These are phyloP conservation scores for Pezicula radicicola DNA, from an alignment of 2,329 filamentous ascomycete species.

Conservation along the genomic window DNA sequence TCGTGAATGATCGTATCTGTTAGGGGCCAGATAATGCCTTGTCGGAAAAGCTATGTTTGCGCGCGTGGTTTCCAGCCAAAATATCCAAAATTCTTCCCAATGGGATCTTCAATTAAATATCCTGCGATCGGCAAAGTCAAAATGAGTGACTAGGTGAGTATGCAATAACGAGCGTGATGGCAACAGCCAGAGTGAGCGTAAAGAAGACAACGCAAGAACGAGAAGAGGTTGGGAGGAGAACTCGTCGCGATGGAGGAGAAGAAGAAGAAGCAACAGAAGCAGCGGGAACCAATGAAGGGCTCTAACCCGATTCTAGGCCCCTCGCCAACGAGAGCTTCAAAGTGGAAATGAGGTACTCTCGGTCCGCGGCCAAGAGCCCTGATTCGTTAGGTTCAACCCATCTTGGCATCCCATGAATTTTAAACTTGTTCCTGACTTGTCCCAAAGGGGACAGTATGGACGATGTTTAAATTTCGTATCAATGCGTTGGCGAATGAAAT, in stretches of 20 bases:
- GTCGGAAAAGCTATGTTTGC: neutral
- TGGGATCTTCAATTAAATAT: neutral
- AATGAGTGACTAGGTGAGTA: neutral
- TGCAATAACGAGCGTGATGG: constrained; percentile 8
- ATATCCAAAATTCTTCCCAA: neutral
- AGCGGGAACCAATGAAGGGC: neutral
- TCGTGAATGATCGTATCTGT: constrained; percentile 28
- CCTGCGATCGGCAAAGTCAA: neutral
- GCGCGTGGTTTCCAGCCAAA: neutral
- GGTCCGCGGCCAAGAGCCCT: neutral
- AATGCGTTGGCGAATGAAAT: neutral
- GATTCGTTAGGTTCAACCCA: neutral
- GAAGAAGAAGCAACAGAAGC: neutral
- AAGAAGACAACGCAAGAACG: neutral
- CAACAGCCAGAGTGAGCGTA: constrained; percentile 2
- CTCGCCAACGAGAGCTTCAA: neutral
- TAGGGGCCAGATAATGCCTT: neutral
- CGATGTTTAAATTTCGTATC: neutral
- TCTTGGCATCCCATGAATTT: neutral
- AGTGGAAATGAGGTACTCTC: neutral
- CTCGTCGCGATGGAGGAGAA: neutral
- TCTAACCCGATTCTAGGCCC: neutral
- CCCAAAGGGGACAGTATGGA: neutral
- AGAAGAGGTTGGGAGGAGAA: neutral
- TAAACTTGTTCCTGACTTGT: neutral